Conservation (phyloP, 495 filamentous ascomycete species). For the Xylaria intraflava region DNA sequence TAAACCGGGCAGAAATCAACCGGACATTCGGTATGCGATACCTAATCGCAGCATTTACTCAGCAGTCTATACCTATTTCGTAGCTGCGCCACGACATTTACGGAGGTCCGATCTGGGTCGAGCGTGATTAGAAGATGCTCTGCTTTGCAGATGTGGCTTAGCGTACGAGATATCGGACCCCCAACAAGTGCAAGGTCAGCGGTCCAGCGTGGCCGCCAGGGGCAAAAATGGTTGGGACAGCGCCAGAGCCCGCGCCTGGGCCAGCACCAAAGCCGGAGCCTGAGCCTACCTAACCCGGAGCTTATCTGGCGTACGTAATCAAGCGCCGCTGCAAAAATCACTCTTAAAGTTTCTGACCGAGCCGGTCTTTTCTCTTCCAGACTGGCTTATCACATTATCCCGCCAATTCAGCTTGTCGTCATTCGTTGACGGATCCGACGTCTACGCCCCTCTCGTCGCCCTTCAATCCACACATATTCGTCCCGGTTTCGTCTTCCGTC, state of each 20-base stretch:
- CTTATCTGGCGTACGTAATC: no score
- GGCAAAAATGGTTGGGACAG: constrained; percentile 28
- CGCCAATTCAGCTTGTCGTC: background rate
- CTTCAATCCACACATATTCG: background rate
- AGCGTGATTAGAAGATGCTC: no score
- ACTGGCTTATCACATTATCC: background rate
- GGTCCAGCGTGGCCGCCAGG: background rate
- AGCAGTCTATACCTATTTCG: no score
- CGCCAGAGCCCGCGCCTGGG: no score
- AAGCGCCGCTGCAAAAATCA: constrained; percentile 19
- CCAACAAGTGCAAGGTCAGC: constrained; percentile 28
- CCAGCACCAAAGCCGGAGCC: no score
- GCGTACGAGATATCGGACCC: constrained; percentile 6
- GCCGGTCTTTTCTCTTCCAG: background rate
- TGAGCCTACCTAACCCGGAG: no score
- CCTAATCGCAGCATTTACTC: no score
- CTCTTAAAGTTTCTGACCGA: background rate
- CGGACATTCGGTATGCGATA: no score
- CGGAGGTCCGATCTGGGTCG: no score
- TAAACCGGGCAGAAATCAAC: no score
- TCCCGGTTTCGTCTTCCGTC: background rate
- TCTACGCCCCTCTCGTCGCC: constrained; percentile 1
- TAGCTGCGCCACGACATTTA: no score
- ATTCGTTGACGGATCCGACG: constrained; percentile 18
- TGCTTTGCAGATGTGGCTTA: no score